Evolutionary conservation across 1,284 basidiomycete genomes (phyloP), one percentile per base, ranked within the genome.

Genomic region (Cystobasidium pallidum): DNA sequence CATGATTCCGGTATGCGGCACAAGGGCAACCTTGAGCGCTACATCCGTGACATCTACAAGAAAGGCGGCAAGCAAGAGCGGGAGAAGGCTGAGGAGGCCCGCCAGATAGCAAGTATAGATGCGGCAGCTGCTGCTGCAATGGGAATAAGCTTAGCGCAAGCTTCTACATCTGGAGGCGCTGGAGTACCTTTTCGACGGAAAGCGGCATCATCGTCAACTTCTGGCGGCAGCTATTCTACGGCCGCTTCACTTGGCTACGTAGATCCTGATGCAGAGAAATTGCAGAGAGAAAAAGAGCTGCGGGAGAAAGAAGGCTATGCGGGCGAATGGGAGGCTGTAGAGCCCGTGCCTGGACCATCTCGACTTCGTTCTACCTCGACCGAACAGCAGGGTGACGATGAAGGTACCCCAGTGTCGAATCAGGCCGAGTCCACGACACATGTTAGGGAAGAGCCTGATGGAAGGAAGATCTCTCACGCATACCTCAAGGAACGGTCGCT

Each of bases 1-100:
- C 96, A 99, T 81, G 96, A 99, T 82, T 90, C 87, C 75, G 96
- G 96, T 54, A 82, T 95, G 62, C 88, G 92, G 58, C 96, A 99
- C 83, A 91, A 96, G 80, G 93, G 93, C 59, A 96, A 92, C 81
- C 88, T 91, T 74, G 94, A 97, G 79, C 86, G 94, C 10, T 95
- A 90, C 81, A 91, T 99, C 66, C 86, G 92, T 51, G 88, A 90
- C 51, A 86, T 98, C 34, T 99, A 99, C 86, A 95, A 95, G 83
- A 84, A 88, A n/a, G 90, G 93, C 3, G 91, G 94, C 82, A 88
- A 89, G 82, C 87, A 88, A 67, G 91, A 91, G 83, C 88, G 89
- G 80, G 94, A 96, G 76, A 85, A 85, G 58, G 91, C 90, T 67
- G 89, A 92, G 78, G 92, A 94, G 82, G 89, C 87, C 77, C 84